Evolutionary conservation across 495 filamentous ascomycete genomes (phyloP).

Genomic region (Staphylotrichum longicolle): DNA sequence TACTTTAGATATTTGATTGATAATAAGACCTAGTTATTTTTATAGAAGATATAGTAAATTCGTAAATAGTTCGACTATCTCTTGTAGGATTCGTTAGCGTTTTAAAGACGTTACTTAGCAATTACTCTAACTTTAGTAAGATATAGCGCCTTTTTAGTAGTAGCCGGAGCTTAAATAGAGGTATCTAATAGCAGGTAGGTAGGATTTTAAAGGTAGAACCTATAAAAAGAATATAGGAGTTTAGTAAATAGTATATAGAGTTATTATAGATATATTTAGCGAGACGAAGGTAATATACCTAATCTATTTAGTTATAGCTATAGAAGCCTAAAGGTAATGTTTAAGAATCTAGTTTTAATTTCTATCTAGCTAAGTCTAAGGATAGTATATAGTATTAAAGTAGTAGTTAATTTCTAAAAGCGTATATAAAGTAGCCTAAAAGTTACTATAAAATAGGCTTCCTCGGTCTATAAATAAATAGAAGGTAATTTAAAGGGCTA

Average conservation of each 20-base stretch:
- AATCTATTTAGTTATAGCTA: background rate
- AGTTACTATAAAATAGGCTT: background rate
- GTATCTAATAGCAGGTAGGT: too few relatives aligned
- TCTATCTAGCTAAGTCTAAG: background rate
- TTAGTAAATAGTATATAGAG: background rate
- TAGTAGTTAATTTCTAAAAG: background rate
- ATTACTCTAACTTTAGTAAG: too few relatives aligned
- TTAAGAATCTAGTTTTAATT: too few relatives aligned
- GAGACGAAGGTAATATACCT: background rate
- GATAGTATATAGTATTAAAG: background rate
- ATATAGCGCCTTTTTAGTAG: too few relatives aligned
- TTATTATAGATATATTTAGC: background rate
- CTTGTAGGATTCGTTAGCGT: background rate
- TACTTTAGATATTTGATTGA: background rate
- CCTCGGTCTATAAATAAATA: background rate
- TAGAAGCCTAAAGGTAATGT: too few relatives aligned
- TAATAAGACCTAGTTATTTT: background rate
- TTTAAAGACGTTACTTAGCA: background rate
- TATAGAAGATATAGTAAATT: background rate
- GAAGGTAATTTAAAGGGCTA: background rate
- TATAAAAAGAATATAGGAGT: background rate
- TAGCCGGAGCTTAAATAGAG: too few relatives aligned
- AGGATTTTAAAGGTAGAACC: background rate
- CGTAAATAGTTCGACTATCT: background rate
- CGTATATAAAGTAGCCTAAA: too few relatives aligned